Conservation (phyloP, 2,329 filamentous ascomycete genomes). For the Fusarium zealandicum region DNA sequence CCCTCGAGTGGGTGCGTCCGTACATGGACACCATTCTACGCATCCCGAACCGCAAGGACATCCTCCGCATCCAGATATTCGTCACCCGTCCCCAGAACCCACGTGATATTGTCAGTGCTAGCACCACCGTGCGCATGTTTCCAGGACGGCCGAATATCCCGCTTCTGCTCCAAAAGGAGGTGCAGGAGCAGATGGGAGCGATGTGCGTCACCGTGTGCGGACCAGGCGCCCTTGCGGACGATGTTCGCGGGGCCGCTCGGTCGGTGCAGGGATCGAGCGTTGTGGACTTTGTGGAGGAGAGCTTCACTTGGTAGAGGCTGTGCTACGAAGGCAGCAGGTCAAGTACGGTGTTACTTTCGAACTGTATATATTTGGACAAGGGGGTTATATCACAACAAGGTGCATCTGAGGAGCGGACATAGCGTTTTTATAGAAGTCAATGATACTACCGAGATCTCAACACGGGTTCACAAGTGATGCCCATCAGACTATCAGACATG, state of each 20-base stretch:
- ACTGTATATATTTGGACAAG: conserved; percentile 41
- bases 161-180: conserved; percentile 81
- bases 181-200: conserved; percentile 81
- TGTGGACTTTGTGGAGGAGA: conserved; percentile 80
- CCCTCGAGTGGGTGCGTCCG: conserved; percentile 90
- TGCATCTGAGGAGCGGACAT: conserved; percentile 26
- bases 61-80: conserved; percentile 87
- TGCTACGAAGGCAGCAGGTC: conserved; percentile 6
- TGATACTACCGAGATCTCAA: conserved; percentile 17
- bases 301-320: conserved; percentile 67
- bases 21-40: conserved; percentile 80
- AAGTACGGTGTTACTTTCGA: conserved; percentile 36
- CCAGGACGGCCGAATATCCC: conserved; percentile 86
- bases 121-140: conserved; percentile 87
- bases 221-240: conserved; percentile 76
- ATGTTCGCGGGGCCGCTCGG: conserved; percentile 74
- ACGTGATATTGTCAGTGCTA: conserved; percentile 80
- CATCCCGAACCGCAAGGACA: conserved; percentile 80
- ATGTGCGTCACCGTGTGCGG: conserved; percentile 88
- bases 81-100: conserved; percentile 86
- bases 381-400: conserved; percentile 31
- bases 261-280: conserved; percentile 67
- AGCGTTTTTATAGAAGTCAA: conserved; percentile 31
- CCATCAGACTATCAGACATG: no score
- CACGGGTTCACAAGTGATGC: background rate